A percentile compares a stretch with the other conserved stretches of the same genome.
Conservation (phyloP, 2,329 filamentous ascomycete species). For the Macrophomina pseudophaseolina region DNA sequence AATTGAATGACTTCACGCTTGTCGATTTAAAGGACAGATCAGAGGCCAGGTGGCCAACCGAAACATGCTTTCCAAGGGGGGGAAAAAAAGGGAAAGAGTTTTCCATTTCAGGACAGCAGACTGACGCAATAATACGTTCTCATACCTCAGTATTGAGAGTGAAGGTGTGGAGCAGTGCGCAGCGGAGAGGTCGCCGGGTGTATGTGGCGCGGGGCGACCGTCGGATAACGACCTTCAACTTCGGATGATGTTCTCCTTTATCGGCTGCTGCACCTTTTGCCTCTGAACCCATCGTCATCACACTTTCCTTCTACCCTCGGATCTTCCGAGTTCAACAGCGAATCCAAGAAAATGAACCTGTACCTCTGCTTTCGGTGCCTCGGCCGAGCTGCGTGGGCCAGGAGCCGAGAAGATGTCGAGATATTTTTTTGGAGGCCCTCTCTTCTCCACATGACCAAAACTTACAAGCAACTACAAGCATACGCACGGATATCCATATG, state of each 20-base stretch:
- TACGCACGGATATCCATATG: neutral
- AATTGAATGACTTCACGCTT: neutral
- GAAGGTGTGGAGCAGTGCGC: neutral
- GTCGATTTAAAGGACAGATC: neutral
- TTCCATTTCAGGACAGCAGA: neutral
- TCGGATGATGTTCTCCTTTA: neutral
- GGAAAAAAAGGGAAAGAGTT: neutral
- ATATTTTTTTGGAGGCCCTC: neutral
- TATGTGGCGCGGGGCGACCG: neutral
- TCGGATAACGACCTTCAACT: neutral
- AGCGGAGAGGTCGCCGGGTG: neutral
- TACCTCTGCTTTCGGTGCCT: neutral
- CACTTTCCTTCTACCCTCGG: neutral
- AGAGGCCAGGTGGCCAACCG: neutral
- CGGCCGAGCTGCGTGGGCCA: slow-evolving; percentile 3
- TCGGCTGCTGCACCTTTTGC: slow-evolving; percentile 4
- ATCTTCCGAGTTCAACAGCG: neutral
- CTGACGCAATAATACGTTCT: neutral
- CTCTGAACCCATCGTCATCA: neutral
- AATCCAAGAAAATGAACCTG: neutral
- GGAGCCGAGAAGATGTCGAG: neutral
- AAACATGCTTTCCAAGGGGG: neutral
- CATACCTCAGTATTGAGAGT: neutral
- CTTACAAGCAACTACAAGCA: slow-evolving; percentile 13
- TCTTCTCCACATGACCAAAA: neutral